phyloP scores from a whole-genome alignment of 805 yeast species.

The Candida nanaspora region DNA sequence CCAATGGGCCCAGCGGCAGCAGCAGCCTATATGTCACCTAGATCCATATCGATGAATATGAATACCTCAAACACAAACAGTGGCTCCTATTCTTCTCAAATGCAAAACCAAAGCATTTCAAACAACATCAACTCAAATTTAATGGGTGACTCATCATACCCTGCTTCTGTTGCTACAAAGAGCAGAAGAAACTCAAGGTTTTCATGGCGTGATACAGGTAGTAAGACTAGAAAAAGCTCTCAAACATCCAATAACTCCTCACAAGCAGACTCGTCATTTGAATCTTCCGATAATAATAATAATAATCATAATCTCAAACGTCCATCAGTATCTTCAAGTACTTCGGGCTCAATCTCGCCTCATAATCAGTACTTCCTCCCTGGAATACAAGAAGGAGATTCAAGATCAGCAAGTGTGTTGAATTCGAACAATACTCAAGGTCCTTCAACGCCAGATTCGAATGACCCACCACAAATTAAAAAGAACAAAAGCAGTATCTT shows the following conservation, averaged over 20 bases:
- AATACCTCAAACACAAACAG: neutral
- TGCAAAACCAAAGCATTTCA: too few relatives aligned
- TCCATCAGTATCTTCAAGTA: too few relatives aligned
- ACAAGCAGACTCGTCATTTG: too few relatives aligned
- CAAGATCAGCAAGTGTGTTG: neutral
- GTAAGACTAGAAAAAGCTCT: neutral
- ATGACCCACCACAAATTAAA: neutral
- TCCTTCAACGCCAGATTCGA: too few relatives aligned
- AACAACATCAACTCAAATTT: neutral
- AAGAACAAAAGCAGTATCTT: neutral
- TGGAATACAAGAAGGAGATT: neutral
- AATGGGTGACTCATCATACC: neutral
- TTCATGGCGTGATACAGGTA: slow-evolving; percentile 12
- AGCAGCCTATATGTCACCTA: neutral
- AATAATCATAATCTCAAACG: neutral
- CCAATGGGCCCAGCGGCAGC: slow-evolving; percentile 3
- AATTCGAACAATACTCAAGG: too few relatives aligned
- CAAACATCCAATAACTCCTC: neutral
- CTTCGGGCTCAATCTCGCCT: neutral
- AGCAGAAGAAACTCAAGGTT: slow-evolving; percentile 14
- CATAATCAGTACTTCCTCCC: neutral
- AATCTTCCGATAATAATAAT: neutral
- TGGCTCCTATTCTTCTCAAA: too few relatives aligned
- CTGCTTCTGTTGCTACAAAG: neutral
- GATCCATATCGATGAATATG: neutral